Conservation (phyloP, 306 rosid species). For the Geum urbanum region DNA sequence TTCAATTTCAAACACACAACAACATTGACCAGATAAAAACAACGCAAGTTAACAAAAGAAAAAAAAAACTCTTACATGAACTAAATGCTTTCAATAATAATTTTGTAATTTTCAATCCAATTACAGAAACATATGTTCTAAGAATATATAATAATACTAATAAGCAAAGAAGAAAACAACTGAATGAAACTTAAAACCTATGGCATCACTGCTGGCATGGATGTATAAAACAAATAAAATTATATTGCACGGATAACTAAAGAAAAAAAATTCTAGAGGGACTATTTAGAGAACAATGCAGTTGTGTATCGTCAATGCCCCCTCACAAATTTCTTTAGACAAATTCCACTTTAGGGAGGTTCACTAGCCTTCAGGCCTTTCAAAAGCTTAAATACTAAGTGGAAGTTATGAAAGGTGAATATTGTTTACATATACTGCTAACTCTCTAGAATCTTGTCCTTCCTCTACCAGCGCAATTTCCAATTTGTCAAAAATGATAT, state of each 20-base stretch:
- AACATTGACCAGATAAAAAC: constrained; percentile 17
- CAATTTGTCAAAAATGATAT: not conserved
- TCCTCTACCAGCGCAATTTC: not conserved
- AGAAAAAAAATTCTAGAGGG: not conserved
- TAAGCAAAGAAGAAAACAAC: not conserved
- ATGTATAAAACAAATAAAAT: not conserved
- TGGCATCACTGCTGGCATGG: not conserved
- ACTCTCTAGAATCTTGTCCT: not conserved
- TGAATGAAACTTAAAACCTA: not conserved
- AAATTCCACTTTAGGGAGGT: constrained; percentile 3
- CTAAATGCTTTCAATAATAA: constrained; percentile 4
- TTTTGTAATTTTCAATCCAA: not conserved
- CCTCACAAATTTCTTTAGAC: not conserved
- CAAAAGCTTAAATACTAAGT: not conserved
- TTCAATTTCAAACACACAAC: constrained; percentile 54
- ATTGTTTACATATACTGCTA: not conserved
- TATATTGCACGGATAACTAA: not conserved
- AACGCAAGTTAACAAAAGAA: constrained; percentile 16
- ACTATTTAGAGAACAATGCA: not conserved
- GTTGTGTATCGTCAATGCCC: not conserved
- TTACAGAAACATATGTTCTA: not conserved
- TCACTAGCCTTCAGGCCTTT: not conserved
- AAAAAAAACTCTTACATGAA: constrained; percentile 19
- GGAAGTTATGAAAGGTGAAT: not conserved
- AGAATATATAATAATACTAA: not conserved